Percentiles rank a stretch among this genome's conserved stretches.
These are phyloP conservation scores for Choiromyces venosus DNA, from an alignment of 495 filamentous ascomycete species.

Conservation along the genomic window DNA sequence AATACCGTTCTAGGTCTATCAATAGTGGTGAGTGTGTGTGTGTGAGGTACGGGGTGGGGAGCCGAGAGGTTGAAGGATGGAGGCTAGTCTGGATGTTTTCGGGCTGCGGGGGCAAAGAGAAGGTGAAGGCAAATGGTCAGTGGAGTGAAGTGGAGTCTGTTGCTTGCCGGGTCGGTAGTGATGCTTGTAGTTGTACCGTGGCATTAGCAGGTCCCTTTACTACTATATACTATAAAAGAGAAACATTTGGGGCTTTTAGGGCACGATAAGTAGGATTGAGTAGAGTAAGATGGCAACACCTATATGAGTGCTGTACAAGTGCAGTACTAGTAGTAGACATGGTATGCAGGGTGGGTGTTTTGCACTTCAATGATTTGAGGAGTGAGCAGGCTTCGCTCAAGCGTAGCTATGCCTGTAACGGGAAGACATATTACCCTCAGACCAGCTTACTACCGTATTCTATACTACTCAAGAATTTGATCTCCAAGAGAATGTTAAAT, in stretches of 20 bases:
- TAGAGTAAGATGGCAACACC: background rate
- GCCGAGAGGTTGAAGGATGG: background rate
- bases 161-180: background rate
- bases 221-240: background rate
- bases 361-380: background rate
- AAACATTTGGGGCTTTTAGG: background rate
- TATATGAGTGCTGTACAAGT: background rate
- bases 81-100: background rate
- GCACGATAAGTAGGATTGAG: background rate
- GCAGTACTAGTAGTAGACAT: background rate
- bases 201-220: background rate
- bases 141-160: background rate
- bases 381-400: background rate
- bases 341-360: background rate
- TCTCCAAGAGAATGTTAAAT: background rate
- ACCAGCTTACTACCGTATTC: no score
- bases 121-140: background rate
- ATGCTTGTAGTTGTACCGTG: background rate
- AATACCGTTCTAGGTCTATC: background rate
- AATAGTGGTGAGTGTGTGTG: background rate
- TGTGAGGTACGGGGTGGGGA: background rate
- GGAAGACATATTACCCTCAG: background rate
- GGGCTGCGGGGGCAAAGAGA: background rate
- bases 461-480: no score
- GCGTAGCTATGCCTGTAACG: background rate